Evolutionary conservation across 2,329 filamentous ascomycete species (phyloP).

Genomic region (Aspergillus aculeatinus): DNA sequence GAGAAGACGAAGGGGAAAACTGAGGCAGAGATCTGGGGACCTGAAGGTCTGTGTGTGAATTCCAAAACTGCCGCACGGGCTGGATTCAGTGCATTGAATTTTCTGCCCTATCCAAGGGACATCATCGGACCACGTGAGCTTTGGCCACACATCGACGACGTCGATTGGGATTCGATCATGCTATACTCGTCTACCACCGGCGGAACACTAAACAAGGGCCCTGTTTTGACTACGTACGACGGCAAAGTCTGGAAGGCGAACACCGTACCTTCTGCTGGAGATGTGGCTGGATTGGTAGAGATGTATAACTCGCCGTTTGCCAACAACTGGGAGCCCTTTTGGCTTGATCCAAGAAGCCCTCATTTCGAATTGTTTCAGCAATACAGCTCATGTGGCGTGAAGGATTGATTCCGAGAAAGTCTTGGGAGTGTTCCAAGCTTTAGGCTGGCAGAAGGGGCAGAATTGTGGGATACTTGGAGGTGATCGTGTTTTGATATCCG

Average conservation of each 20-base stretch:
- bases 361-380: neutral
- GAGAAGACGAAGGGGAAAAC: neutral
- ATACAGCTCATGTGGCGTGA: neutral
- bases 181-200: neutral
- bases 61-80: neutral
- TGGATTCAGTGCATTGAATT: neutral
- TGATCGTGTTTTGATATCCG: too few relatives aligned
- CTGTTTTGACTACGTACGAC: neutral
- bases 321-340: neutral
- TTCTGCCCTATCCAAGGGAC: neutral
- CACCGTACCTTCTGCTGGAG: neutral
- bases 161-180: slow-evolving; percentile 16
- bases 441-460: neutral
- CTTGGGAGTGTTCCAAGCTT: too few relatives aligned
- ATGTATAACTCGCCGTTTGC: neutral
- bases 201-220: neutral
- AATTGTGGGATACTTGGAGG: too few relatives aligned
- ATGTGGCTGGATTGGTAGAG: slow-evolving; percentile 1
- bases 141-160: neutral
- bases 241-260: neutral
- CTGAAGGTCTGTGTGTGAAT: neutral
- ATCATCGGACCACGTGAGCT: neutral
- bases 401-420: neutral
- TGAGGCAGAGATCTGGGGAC: neutral
- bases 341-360: neutral